Evolutionary conservation across 2,329 filamentous ascomycete species (phyloP).

Genomic region (Colletotrichum chlorophyti): DNA sequence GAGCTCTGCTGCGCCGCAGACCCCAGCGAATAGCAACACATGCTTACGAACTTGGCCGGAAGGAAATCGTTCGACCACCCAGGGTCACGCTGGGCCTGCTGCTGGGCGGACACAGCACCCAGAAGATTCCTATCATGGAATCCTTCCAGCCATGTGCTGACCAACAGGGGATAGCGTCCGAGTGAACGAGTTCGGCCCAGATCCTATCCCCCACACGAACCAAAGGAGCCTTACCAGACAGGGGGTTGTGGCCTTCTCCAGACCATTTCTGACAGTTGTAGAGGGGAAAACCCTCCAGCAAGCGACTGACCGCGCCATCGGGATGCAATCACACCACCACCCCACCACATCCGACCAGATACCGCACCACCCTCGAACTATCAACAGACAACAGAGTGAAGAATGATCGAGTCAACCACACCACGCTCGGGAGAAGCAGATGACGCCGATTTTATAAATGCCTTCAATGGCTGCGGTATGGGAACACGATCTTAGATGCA

Average conservation of each 20-base stretch:
- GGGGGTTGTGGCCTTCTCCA: background rate
- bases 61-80: slow-evolving; percentile 17
- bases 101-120: slow-evolving; percentile 2
- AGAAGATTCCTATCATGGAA: slow-evolving; percentile 4
- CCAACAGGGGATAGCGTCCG: slow-evolving; percentile 1
- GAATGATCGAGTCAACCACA: background rate
- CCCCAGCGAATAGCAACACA: background rate
- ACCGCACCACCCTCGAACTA: slow-evolving; percentile 27
- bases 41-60: slow-evolving; percentile 13
- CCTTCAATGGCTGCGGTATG: background rate
- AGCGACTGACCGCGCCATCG: slow-evolving; percentile 15
- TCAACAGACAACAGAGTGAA: slow-evolving; percentile 15
- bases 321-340: slow-evolving; percentile 26
- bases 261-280: background rate
- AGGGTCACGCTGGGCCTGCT: slow-evolving; percentile 6
- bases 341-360: slow-evolving; percentile 10
- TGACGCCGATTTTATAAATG: slow-evolving; percentile 13
- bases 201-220: background rate
- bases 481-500: slow-evolving; percentile 4
- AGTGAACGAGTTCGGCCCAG: background rate
- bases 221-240: slow-evolving; percentile 13
- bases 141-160: background rate
- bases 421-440: slow-evolving; percentile 20
- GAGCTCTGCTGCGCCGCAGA: slow-evolving; percentile 5
- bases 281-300: background rate